A percentile compares a stretch with the other conserved stretches of the same genome.
Evolutionary conservation across 257 asterid genomes (phyloP).

Genomic region (Parsonsia alboflavescens): DNA sequence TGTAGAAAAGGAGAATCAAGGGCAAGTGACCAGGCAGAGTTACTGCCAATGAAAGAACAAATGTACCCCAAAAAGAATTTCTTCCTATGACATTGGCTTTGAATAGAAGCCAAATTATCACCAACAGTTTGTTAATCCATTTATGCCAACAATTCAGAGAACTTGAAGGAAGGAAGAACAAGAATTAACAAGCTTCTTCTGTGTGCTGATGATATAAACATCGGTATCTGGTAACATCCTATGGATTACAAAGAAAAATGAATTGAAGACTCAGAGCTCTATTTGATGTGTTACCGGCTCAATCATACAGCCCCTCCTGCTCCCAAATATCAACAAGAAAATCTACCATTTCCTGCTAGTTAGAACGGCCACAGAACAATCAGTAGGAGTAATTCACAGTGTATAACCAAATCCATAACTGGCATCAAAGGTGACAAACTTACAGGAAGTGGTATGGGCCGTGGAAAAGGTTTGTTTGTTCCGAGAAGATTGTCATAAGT

Average conservation of each 20-base stretch:
- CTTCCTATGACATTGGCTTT: background rate
- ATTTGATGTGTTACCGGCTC: slow-evolving; percentile 17
- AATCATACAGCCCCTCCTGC: slow-evolving; percentile 43
- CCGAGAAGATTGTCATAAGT: slow-evolving; percentile 82
- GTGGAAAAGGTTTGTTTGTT: slow-evolving; percentile 73
- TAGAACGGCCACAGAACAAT: too few relatives aligned
- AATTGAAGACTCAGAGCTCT: background rate
- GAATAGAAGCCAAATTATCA: background rate
- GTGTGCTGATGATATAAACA: slow-evolving; percentile 11
- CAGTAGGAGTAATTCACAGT: background rate
- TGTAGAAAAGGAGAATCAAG: too few relatives aligned
- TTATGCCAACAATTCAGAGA: slow-evolving; percentile 1
- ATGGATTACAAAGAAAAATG: slow-evolving; percentile 3
- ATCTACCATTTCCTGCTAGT: slow-evolving; percentile 40
- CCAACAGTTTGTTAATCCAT: background rate
- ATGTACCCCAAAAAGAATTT: background rate
- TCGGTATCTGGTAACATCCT: slow-evolving; percentile 5
- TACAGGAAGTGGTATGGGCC: slow-evolving; percentile 76
- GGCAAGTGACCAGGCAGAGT: background rate
- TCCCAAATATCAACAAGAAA: slow-evolving; percentile 48
- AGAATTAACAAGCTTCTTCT: background rate
- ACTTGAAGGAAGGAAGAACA: background rate
- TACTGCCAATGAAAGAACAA: background rate
- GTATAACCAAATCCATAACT: background rate
- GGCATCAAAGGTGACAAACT: slow-evolving; percentile 24